Conservation (phyloP, 2,329 filamentous ascomycete species). For the Beauveria brongniartii region DNA sequence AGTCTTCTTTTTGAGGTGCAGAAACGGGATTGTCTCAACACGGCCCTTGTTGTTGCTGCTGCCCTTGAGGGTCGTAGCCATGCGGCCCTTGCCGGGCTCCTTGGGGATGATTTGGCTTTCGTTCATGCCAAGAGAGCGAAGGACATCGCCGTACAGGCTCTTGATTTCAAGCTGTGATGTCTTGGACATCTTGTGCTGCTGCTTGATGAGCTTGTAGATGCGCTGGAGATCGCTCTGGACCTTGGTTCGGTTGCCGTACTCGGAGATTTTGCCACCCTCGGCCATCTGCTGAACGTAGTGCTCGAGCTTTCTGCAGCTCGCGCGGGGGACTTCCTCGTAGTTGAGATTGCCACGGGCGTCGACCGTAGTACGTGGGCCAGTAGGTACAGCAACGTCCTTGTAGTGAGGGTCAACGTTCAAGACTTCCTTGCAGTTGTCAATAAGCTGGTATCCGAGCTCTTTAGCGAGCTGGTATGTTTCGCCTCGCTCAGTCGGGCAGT, state of each 20-base stretch:
- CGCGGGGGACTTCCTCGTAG: conserved; percentile 78
- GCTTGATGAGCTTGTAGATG: conserved; percentile 97
- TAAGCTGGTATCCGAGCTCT: conserved; percentile 83
- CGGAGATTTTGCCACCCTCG: conserved; percentile 94
- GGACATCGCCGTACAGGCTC: conserved; percentile 84
- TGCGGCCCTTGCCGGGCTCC: conserved; percentile 64
- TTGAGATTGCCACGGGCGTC: conserved; percentile 87
- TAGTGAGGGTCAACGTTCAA: conserved; percentile 77
- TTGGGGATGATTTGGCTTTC: conserved; percentile 93
- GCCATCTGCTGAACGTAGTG: conserved; percentile 99
- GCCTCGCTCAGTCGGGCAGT: conserved; percentile 91
- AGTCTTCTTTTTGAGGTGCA: conserved; percentile 91
- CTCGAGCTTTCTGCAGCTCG: conserved; percentile 91
- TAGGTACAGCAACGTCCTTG: conserved; percentile 91
- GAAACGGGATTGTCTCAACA: conserved; percentile 94
- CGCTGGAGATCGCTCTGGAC: conserved; percentile 91
- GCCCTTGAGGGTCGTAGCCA: conserved; percentile 37
- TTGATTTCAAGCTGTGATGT: conserved; percentile 95
- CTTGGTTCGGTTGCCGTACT: conserved; percentile 97
- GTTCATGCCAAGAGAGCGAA: conserved; percentile 94
- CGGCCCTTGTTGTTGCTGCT: conserved; percentile 69
- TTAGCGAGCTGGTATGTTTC: conserved; percentile 98
- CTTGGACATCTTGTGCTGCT: conserved; percentile 96
- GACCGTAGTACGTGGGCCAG: conserved; percentile 85
- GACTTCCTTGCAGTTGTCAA: conserved; percentile 96